Percentiles rank a stretch among this genome's conserved stretches.
Conservation (phyloP, 371 early-diverging fungal genomes). For the Dinochytrium kinnereticum region DNA sequence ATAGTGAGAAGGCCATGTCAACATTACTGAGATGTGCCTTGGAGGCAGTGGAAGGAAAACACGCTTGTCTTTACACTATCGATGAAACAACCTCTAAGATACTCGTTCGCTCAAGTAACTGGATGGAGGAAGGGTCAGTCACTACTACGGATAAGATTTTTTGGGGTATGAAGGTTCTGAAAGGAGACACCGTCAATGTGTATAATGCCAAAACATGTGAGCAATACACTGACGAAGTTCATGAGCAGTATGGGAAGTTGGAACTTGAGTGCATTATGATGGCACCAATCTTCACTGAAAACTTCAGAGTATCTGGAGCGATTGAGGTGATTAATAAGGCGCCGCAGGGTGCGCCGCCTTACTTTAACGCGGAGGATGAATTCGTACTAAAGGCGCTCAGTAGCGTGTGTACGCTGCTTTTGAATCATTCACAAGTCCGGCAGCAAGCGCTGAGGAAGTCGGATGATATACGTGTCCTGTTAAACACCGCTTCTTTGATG, state of each 20-base stretch:
- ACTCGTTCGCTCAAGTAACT: constrained; percentile 31
- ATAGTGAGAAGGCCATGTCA: constrained; percentile 27
- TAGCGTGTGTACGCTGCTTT: constrained; percentile 43
- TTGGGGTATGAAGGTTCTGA: constrained; percentile 29
- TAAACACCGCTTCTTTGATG: constrained; percentile 51
- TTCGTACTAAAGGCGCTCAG: constrained; percentile 40
- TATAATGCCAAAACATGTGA: constrained; percentile 51
- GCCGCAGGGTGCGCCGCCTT: constrained; percentile 28
- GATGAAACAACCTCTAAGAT: constrained; percentile 35
- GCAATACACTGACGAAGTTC: constrained; percentile 36
- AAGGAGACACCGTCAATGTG: constrained; percentile 44
- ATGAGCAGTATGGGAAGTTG: constrained; percentile 38
- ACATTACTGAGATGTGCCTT: constrained; percentile 34
- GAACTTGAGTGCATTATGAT: constrained; percentile 46
- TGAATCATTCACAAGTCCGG: constrained; percentile 20
- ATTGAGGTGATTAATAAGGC: constrained; percentile 53
- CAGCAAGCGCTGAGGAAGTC: constrained; percentile 33
- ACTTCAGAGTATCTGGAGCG: constrained; percentile 37
- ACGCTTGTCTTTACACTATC: constrained; percentile 40
- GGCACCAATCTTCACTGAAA: constrained; percentile 40
- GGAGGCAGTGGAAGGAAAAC: constrained; percentile 29
- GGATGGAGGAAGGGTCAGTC: constrained; percentile 28
- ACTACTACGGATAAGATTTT: constrained; percentile 20
- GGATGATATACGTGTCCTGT: constrained; percentile 49
- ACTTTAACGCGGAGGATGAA: constrained; percentile 55